Base-by-base conservation (phyloP, 306 rosid species). In the Herpetospermum pedunculosum region DNA sequence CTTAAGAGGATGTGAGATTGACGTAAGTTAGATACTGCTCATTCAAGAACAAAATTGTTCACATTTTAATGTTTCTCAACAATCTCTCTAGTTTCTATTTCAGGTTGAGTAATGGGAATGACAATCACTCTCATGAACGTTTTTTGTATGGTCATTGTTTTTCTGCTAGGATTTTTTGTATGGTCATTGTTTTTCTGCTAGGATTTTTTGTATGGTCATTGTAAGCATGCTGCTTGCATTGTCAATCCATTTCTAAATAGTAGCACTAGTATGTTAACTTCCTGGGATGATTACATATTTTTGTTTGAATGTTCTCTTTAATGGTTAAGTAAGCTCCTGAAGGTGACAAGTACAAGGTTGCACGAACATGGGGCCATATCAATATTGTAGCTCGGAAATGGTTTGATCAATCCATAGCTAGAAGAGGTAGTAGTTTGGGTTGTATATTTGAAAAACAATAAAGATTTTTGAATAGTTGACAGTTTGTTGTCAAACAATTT, bases 291-390 rank as follows among this genome's bases (percentile, higher is more conserved):
- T 35, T n/a, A 8, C 10, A n/a, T 35, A 9, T 63, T 63, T 21
- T 63, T 35, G 29, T 37, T 63, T 35, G 70, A 34, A 38, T 63
- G 93, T 83, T 38, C 68, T 80, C 97, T 88, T 73, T 91, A 88
- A 94, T 90, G 77, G 72, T 87, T 79, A 28, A 82, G 82, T 83
- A 94, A 81, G 88, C 88, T 83, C 96, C 95, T 75, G 91, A 94
- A 87, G 97, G 98, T 77, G 98, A 88, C 87, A 94, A 94, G 81
- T 85, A 89, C 78, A 88, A 84, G 92, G 96, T 91, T 71, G 98
- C 98, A 29, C 87, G 81, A 72, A 78, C 69, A 64, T 94, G 98
- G 98, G 96, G 96, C 67, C 84, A 82, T 78, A 87, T 91, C 79
- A 74, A 47, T 83, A 85, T 91, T 71, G 94, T 91, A 76, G 83